phyloP scores from a whole-genome alignment of 371 early-diverging fungal genomes.

The Rhizopus delemar region DNA sequence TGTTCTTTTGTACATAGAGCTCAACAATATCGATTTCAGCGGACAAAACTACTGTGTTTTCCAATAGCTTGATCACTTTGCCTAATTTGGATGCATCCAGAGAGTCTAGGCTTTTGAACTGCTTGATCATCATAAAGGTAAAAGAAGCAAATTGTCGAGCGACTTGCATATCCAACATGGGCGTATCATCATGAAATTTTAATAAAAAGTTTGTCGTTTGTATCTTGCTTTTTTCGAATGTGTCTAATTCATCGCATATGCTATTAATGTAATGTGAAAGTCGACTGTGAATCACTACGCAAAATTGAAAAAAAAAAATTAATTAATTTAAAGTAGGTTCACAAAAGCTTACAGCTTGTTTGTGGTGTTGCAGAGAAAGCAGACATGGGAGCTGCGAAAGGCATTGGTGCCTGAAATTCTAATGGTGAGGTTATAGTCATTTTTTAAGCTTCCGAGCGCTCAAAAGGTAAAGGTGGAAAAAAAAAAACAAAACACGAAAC shows the following conservation, averaged over 20 bases:
- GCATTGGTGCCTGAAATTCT: neutral
- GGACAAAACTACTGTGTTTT: constrained; percentile 14
- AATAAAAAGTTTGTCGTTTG: constrained; percentile 13
- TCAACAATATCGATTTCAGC: constrained; percentile 25
- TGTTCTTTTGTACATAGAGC: constrained; percentile 4
- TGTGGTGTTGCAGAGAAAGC: neutral
- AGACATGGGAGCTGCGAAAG: neutral
- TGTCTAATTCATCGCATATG: constrained; percentile 22
- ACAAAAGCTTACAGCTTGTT: neutral
- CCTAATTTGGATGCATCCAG: constrained; percentile 17
- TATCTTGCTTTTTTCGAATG: constrained; percentile 11
- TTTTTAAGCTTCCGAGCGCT: no score
- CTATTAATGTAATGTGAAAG: constrained; percentile 18
- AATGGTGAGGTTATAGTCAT: neutral
- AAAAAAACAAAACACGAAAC: no score
- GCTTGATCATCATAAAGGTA: neutral
- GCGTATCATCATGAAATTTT: constrained; percentile 17
- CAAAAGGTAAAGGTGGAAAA: neutral
- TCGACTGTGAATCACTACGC: constrained; percentile 13
- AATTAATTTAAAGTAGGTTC: no score
- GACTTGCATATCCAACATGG: constrained; percentile 19
- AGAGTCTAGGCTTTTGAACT: constrained; percentile 9
- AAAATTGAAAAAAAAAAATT: constrained; percentile 1
- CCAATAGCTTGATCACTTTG: constrained; percentile 25
- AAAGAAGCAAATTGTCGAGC: constrained; percentile 13